Conservation (phyloP, 1,139 yeast genomes). For the Pichia sp. region DNA sequence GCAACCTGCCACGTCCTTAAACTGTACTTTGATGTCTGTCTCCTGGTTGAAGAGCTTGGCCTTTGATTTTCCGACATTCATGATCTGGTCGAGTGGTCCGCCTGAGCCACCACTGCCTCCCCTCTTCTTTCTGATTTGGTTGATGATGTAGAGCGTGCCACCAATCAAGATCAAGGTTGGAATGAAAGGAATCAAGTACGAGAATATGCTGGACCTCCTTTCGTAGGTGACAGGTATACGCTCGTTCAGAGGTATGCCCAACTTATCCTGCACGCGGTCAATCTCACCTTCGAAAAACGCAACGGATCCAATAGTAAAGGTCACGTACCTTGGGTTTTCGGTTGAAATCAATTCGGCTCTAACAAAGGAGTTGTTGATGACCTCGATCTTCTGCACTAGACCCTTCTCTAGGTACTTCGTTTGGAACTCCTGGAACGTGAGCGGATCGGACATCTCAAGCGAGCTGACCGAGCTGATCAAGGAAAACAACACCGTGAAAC, state of each 20-base stretch:
- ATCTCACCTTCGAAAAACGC: slow-evolving; percentile 87
- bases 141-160: slow-evolving; percentile 59
- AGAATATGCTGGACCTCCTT: slow-evolving; percentile 60
- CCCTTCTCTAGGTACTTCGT: slow-evolving; percentile 80
- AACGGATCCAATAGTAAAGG: slow-evolving; percentile 85
- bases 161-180: slow-evolving; percentile 86
- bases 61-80: slow-evolving; percentile 77
- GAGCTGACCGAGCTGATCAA: slow-evolving; percentile 10
- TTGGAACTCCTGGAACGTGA: slow-evolving; percentile 70
- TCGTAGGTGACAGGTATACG: slow-evolving; percentile 82
- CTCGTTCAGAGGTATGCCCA: slow-evolving; percentile 57
- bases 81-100: slow-evolving; percentile 60
- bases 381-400: slow-evolving; percentile 68
- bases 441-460: slow-evolving; percentile 12
- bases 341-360: slow-evolving; percentile 69
- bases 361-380: slow-evolving; percentile 73
- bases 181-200: slow-evolving; percentile 64
- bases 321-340: slow-evolving; percentile 34
- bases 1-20: slow-evolving; percentile 80
- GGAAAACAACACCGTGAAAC: slow-evolving; percentile 18
- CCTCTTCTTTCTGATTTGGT: slow-evolving; percentile 39
- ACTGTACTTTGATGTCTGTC: slow-evolving; percentile 64
- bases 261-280: slow-evolving; percentile 67
- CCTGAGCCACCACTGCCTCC: slow-evolving; percentile 51
- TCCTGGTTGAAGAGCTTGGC: slow-evolving; percentile 71